A percentile compares a stretch with the other conserved stretches of the same genome.
Conservation (phyloP, 495 filamentous ascomycete species). For the Aspergillus diversus region DNA sequence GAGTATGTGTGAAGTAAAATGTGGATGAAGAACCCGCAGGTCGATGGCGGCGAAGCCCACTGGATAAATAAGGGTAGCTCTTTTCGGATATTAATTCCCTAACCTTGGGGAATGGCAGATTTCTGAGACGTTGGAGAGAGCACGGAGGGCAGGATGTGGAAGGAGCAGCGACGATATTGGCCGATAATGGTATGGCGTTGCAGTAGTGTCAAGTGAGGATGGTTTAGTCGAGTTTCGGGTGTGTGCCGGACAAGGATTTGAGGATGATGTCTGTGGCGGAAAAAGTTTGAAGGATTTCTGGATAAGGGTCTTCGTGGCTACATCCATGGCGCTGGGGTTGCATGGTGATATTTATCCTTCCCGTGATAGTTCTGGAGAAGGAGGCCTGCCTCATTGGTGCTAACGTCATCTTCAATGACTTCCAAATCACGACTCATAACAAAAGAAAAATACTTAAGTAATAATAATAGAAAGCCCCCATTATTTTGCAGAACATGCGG, state of each 20-base stretch:
- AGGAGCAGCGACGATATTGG: constrained; percentile 14
- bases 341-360: constrained; percentile 8
- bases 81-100: background rate
- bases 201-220: constrained; percentile 16
- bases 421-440: background rate
- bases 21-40: background rate
- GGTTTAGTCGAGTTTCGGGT: constrained; percentile 12
- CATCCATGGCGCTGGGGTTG: background rate
- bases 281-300: constrained; percentile 1
- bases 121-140: background rate
- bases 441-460: constrained; percentile 7
- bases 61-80: constrained; percentile 4
- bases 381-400: background rate
- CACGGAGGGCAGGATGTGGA: background rate
- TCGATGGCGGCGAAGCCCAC: background rate
- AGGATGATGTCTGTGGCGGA: constrained; percentile 18
- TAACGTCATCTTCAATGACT: background rate
- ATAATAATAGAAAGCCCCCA: background rate
- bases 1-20: background rate
- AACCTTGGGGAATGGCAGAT: constrained; percentile 4
- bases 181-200: constrained; percentile 14
- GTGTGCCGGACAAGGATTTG: constrained; percentile 8
- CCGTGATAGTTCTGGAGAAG: background rate
- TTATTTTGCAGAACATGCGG: constrained; percentile 12
- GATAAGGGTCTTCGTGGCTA: constrained; percentile 1